phyloP scores from a whole-genome alignment of 805 yeast genomes.

The Jamesozyma spencerorum region DNA sequence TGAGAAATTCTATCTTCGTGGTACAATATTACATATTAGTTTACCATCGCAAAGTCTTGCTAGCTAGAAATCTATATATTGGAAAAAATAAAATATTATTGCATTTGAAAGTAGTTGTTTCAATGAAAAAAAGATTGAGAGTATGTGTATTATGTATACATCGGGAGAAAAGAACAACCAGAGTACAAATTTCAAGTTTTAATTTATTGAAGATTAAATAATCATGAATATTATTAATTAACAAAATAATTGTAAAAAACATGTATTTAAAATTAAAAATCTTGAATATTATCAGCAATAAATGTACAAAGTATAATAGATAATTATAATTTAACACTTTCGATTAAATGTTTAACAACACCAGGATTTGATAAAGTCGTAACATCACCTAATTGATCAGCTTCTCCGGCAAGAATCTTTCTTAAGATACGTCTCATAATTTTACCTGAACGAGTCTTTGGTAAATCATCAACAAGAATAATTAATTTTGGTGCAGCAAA shows the following conservation, averaged over 20 bases:
- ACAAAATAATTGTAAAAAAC: not conserved
- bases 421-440: slow-evolving; percentile 81
- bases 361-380: slow-evolving; percentile 71
- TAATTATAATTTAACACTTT: slow-evolving; percentile 33
- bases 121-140: too few relatives aligned
- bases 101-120: not conserved
- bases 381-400: slow-evolving; percentile 73
- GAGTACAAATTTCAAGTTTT: too few relatives aligned
- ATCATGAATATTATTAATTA: too few relatives aligned
- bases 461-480: slow-evolving; percentile 64
- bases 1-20: slow-evolving; percentile 16
- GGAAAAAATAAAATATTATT: not conserved
- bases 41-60: slow-evolving; percentile 2
- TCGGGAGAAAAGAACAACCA: too few relatives aligned
- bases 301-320: not conserved
- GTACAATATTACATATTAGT: slow-evolving; percentile 11
- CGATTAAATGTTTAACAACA: slow-evolving; percentile 58
- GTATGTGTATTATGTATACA: too few relatives aligned
- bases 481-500: slow-evolving; percentile 78
- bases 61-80: not conserved
- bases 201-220: too few relatives aligned
- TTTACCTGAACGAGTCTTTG: slow-evolving; percentile 81
- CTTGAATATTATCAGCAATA: not conserved
- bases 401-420: slow-evolving; percentile 65
- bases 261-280: not conserved